Conservation (phyloP, 108 stramenopile genomes). For the Cyclotella choctawhatcheeana region DNA sequence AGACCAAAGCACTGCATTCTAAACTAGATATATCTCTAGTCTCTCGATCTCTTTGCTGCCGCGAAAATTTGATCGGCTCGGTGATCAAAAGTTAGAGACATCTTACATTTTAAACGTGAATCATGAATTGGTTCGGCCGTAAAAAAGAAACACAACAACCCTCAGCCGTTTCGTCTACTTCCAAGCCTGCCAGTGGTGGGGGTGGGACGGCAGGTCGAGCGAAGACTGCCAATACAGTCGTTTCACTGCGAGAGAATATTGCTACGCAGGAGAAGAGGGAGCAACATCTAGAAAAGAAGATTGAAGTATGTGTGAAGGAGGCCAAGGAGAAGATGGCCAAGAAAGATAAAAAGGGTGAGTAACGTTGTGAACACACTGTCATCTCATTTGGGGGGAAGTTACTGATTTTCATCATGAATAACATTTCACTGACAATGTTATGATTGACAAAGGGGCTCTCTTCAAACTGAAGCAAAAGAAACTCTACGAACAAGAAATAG, state of each 20-base stretch:
- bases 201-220: conserved; percentile 27
- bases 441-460: conserved; percentile 77
- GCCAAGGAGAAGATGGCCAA: conserved; percentile 95
- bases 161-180: conserved; percentile 41
- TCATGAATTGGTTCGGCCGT: conserved; percentile 52
- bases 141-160: conserved; percentile 34
- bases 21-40: no score
- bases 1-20: no score
- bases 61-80: no score
- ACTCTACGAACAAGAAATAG: conserved; percentile 94
- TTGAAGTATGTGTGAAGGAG: conserved; percentile 78
- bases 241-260: conserved; percentile 74
- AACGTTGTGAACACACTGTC: no score
- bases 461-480: conserved; percentile 98
- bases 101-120: no score
- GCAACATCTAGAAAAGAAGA: conserved; percentile 83
- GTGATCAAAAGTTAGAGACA: no score
- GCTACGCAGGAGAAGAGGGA: conserved; percentile 86
- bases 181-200: conserved; percentile 2
- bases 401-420: neutral
- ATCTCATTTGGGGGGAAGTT: no score
- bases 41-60: no score
- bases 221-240: conserved; percentile 43
- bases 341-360: conserved; percentile 94
- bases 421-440: neutral